phyloP scores from a whole-genome alignment of 306 rosid species.

The Dalbergia oliveri region DNA sequence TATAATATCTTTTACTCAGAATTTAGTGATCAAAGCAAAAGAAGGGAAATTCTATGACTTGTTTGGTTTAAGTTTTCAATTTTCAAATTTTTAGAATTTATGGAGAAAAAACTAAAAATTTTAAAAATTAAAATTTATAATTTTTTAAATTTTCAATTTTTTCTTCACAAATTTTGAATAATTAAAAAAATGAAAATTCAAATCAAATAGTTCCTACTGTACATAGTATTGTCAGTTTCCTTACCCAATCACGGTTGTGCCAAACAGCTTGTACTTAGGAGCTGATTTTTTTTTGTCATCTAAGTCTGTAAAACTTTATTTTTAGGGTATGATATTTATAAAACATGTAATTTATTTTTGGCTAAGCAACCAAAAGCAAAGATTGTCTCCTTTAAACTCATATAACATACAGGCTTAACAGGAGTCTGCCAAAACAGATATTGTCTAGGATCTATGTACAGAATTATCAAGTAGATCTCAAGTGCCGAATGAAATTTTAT shows the following conservation, averaged over 20 bases:
- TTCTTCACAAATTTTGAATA: no score
- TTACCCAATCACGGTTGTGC: constrained; percentile 7
- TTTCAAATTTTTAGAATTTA: no score
- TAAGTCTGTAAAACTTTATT: neutral
- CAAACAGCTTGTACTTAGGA: neutral
- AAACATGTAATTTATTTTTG: constrained; percentile 7
- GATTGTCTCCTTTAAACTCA: neutral
- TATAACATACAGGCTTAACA: neutral
- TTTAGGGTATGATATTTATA: constrained; percentile 4
- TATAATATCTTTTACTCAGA: neutral
- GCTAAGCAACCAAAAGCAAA: constrained; percentile 12
- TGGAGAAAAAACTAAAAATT: no score
- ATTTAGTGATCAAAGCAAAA: neutral
- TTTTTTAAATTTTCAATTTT: no score
- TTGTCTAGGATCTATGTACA: neutral
- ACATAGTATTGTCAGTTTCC: neutral
- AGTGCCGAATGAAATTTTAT: constrained; percentile 39
- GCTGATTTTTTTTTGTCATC: neutral
- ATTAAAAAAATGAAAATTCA: no score
- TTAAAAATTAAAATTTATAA: no score
- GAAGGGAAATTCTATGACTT: no score
- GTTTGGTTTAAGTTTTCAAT: no score
- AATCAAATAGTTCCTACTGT: neutral
- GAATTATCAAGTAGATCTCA: neutral
- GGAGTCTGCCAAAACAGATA: neutral